A percentile compares a stretch with the other conserved stretches of the same genome.
Evolutionary conservation across 2,329 filamentous ascomycete genomes (phyloP).

Genomic region (Diaporthe sp.): DNA sequence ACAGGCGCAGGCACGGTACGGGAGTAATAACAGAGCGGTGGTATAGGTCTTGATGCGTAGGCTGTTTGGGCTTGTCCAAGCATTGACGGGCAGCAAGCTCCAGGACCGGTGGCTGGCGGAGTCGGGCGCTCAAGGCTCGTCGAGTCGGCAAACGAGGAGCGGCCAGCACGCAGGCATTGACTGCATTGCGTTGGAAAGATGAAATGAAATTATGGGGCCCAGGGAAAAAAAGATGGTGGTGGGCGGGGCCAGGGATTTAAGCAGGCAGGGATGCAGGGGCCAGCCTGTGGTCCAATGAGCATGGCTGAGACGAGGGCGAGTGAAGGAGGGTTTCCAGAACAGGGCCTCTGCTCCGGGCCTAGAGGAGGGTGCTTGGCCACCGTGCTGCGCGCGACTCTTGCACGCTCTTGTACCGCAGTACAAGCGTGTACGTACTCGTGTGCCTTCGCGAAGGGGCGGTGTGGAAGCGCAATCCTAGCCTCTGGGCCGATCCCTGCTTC

Average conservation of each 20-base stretch:
- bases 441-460: slow-evolving; percentile 14
- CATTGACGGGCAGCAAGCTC: slow-evolving; percentile 29
- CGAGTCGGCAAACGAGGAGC: slow-evolving; percentile 30
- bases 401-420: slow-evolving; percentile 23
- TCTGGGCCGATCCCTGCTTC: slow-evolving; percentile 30
- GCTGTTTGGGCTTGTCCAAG: slow-evolving; percentile 37
- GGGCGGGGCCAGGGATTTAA: slow-evolving; percentile 28
- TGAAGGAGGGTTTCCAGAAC: slow-evolving; percentile 20
- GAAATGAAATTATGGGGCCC: slow-evolving; percentile 31
- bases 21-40: slow-evolving; percentile 27
- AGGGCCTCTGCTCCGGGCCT: slow-evolving; percentile 30
- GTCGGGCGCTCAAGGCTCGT: slow-evolving; percentile 29
- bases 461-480: slow-evolving; percentile 26
- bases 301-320: slow-evolving; percentile 24
- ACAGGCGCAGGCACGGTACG: slow-evolving; percentile 16
- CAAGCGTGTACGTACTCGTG: slow-evolving; percentile 11
- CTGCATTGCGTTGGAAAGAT: slow-evolving; percentile 31
- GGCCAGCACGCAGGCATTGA: slow-evolving; percentile 30
- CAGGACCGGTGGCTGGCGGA: slow-evolving; percentile 28
- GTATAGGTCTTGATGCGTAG: slow-evolving; percentile 40
- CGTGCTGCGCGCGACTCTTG: slow-evolving; percentile 29
- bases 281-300: slow-evolving; percentile 18
- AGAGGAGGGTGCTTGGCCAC: slow-evolving; percentile 30
- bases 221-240: slow-evolving; percentile 23
- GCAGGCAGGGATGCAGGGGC: slow-evolving; percentile 28